A percentile compares a stretch with the other conserved stretches of the same genome.
phyloP scores from a whole-genome alignment of 1,139 yeast genomes.

The Schizosaccharomyces versatilis region DNA sequence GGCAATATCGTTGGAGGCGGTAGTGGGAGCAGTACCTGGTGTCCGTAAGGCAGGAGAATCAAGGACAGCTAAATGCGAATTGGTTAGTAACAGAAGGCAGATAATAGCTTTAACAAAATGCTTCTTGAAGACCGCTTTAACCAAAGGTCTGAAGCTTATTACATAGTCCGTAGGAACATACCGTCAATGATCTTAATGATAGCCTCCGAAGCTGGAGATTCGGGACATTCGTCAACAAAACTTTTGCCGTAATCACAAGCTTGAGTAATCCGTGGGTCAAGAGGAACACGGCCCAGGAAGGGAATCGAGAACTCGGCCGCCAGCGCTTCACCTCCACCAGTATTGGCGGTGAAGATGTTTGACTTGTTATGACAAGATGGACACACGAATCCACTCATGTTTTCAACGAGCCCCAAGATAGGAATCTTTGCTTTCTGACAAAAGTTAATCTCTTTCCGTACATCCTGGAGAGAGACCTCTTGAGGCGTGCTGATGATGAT shows the following conservation, averaged over 20 bases:
- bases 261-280: slow-evolving; percentile 83
- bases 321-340: slow-evolving; percentile 80
- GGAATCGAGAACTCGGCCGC: slow-evolving; percentile 59
- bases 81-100: too few species aligned
- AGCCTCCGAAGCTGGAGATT: slow-evolving; percentile 81
- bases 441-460: slow-evolving; percentile 84
- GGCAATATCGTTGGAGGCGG: too few species aligned
- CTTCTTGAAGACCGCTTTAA: too few species aligned
- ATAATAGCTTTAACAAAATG: too few species aligned
- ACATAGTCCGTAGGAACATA: neutral
- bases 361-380: slow-evolving; percentile 84
- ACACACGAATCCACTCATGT: slow-evolving; percentile 96
- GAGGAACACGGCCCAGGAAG: slow-evolving; percentile 76
- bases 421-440: slow-evolving; percentile 76
- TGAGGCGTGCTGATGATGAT: slow-evolving; percentile 91
- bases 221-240: slow-evolving; percentile 64
- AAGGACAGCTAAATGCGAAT: too few species aligned
- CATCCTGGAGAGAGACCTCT: slow-evolving; percentile 86
- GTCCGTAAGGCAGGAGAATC: too few species aligned
- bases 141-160: too few species aligned
- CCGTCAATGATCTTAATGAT: slow-evolving; percentile 58
- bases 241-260: slow-evolving; percentile 79
- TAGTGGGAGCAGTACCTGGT: too few species aligned
- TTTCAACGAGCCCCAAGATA: slow-evolving; percentile 77
- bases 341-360: slow-evolving; percentile 70